Evolutionary conservation across 1,284 basidiomycete genomes (phyloP), one percentile per base, ranked within the genome.

Genomic region (Lignosus rhinocerotis): DNA sequence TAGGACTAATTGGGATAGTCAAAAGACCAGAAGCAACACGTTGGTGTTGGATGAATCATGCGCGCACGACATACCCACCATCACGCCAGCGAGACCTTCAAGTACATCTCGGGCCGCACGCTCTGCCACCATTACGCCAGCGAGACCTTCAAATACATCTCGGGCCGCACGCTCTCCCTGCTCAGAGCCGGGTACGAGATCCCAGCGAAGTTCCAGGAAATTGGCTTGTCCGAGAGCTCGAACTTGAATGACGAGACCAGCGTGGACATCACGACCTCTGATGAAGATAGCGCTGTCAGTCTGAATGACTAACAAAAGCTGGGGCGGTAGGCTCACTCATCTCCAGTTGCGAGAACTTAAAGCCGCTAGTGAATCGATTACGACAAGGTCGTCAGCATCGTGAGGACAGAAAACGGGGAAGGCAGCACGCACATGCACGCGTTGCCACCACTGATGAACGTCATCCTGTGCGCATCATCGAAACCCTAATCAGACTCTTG

Each of bases 391-490:
- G 32, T 34, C 32, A 34, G 4, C 7, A 31, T 25, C 16, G 34
- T n/a, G 7, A 19, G 19, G 44, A 12, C 5, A 17, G 21, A 21
- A 14, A 33, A 36, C 17, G 14, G 14, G 10, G 30, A 31, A 16
- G 52, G 56, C 43, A 32, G 43, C 12, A 49, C 61, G 31, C 34
- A 72, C 71, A 75, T 71, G 70, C 73, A 75, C 2, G 69, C 54
- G 21, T 71, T 58, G 38, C 65, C 62, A 12, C 73, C 73, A 6
- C 71, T 68, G 11, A 68, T 49, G 66, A 75, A 75, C 12, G 72
- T 73, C 68, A 41, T n/a, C 38, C 17, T 21, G 10, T 4, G 42
- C 30, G 8, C 34, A 33, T 16, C 1, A 39, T 12, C 36, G 12
- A n/a, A 12, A 11, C 4, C n/a, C 5, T 3, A n/a, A 11, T 12